Evolutionary conservation across 1,284 basidiomycete genomes (phyloP), one percentile per base, ranked within the genome.

Genomic region (Xanthoconium separans): DNA sequence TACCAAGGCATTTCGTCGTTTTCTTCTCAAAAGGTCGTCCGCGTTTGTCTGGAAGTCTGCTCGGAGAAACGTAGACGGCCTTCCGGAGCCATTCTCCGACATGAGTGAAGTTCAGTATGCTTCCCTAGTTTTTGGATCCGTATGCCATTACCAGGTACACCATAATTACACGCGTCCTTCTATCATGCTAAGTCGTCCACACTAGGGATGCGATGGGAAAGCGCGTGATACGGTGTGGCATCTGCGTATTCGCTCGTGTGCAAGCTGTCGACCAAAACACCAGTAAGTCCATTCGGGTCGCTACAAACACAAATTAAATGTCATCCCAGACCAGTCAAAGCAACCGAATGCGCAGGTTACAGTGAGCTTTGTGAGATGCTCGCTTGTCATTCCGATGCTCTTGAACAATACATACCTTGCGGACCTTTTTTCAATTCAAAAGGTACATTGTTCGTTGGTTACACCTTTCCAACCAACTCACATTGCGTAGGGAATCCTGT

Each of bases 41-140:
- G 50, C 51, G 18, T 61, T 59, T 24, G 52, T 74, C 41, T 72
- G 73, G 70, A 59, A 48, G 20, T 58, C 61, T 44, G 59, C 70
- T 11, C 60, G 72, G 27, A 24, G 33, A 51, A 63, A 61, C 31
- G n/a, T 72, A 31, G 47, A 20, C 12, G 53, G 48, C 11, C 56
- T 73, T 29, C 73, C 72, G 3, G 68, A 72, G 9, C 65, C 59
- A 27, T 73, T 64, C 7, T 36, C 59, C 18, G 65, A 66, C 57
- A 42, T 73, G 49, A 67, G 49, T 34, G 73, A 73, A 49, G 37
- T 66, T 34, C 65, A 63, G 50, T 74, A 73, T 30, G 72, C 71
- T n/a, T 60, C 57, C 27, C 53, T 73, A 5, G 53, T 65, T 4
- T 75, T 74, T 49, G 67, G 70, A 27, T 50, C 20, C 12, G 48